A percentile compares a stretch with the other conserved stretches of the same genome.
phyloP scores from a whole-genome alignment of 1,284 basidiomycete species.

The Cryptococcus sp. region DNA sequence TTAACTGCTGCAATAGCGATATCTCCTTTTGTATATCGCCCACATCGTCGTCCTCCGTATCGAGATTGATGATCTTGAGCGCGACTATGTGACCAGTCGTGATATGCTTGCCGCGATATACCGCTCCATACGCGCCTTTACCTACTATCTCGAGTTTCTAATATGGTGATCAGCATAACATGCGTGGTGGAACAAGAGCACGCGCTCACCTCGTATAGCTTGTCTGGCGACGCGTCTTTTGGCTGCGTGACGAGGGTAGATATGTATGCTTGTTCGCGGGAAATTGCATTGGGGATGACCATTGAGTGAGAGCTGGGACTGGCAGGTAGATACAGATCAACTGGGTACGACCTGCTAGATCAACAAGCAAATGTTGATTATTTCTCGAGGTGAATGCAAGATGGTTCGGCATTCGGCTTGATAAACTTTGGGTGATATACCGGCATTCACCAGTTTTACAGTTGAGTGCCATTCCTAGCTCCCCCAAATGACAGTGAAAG shows the following conservation, averaged over 20 bases:
- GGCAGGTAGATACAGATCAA: too few species aligned
- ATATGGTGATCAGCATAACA: slow-evolving; percentile 14
- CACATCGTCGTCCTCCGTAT: slow-evolving; percentile 95
- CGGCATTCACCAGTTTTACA: too few species aligned
- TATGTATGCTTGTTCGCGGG: slow-evolving; percentile 46
- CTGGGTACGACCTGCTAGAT: not conserved
- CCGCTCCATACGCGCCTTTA: slow-evolving; percentile 93
- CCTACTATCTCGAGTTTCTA: slow-evolving; percentile 77
- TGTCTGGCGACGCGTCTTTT: slow-evolving; percentile 45
- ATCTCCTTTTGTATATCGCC: slow-evolving; percentile 96
- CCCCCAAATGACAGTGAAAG: too few species aligned
- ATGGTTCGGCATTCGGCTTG: too few species aligned
- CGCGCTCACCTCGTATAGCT: slow-evolving; percentile 42
- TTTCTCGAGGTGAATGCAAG: too few species aligned
- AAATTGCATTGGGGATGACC: slow-evolving; percentile 22
- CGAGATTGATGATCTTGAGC: slow-evolving; percentile 97
- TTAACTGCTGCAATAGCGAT: slow-evolving; percentile 82
- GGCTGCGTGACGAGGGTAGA: slow-evolving; percentile 38
- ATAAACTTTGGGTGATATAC: too few species aligned
- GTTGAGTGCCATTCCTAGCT: too few species aligned
- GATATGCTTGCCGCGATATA: slow-evolving; percentile 88
- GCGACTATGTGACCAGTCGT: slow-evolving; percentile 84
- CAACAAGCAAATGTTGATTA: not conserved
- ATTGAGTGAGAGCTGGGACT: too few species aligned
- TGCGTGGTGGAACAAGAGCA: not conserved